These are phyloP conservation scores for Obba rivulosa DNA, from an alignment of 768 basidiomycete species.

Conservation along the genomic window DNA sequence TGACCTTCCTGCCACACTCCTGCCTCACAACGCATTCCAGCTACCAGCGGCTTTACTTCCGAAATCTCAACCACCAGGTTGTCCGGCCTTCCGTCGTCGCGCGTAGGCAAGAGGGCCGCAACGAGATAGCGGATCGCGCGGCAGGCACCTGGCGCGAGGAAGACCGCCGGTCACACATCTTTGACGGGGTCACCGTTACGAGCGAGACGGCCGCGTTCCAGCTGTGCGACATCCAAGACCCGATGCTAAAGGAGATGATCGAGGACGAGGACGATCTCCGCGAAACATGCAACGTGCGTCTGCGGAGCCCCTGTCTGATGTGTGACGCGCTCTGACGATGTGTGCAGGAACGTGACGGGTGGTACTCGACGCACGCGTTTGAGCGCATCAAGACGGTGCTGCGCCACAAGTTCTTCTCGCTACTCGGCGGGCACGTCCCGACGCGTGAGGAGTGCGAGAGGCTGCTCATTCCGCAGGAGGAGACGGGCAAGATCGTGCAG, in stretches of 20 bases:
- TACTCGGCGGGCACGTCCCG: conserved; percentile 66
- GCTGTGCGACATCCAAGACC: conserved; percentile 86
- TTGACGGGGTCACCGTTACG: conserved; percentile 77
- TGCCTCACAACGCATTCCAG: conserved; percentile 34
- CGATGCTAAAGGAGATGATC: conserved; percentile 78
- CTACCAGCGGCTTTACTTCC: conserved; percentile 89
- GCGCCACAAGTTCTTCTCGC: conserved; percentile 79
- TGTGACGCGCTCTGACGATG: background rate
- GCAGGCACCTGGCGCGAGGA: conserved; percentile 16
- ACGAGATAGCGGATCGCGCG: conserved; percentile 29
- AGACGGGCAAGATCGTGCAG: conserved; percentile 15
- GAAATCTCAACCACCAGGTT: conserved; percentile 80
- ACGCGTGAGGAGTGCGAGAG: conserved; percentile 70
- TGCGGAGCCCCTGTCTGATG: background rate
- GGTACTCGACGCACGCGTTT: conserved; percentile 74
- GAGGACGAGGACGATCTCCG: conserved; percentile 63
- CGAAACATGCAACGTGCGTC: conserved; percentile 69
- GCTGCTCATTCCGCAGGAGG: conserved; percentile 42
- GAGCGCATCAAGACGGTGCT: conserved; percentile 83
- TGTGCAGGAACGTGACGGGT: conserved; percentile 75
- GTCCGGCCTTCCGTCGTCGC: conserved; percentile 70
- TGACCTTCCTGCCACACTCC: background rate
- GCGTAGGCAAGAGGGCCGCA: conserved; percentile 55
- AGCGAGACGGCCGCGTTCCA: conserved; percentile 93
- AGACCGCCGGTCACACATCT: conserved; percentile 62